Evolutionary conservation across 805 yeast genomes (phyloP), one percentile per base, ranked within the genome.

Genomic region (Candida insectorum): DNA sequence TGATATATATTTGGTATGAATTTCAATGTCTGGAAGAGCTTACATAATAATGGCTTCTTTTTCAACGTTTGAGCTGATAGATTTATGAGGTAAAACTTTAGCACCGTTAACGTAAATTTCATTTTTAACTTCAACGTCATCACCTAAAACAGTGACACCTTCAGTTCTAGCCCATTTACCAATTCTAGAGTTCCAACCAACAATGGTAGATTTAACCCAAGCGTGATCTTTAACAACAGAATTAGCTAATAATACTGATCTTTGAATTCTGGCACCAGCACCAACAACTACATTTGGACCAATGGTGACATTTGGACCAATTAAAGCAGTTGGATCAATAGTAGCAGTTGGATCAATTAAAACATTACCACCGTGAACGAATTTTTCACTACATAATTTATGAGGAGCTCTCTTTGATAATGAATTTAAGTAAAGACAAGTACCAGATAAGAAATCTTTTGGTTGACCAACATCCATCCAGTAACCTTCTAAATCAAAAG

Each of bases 401-500:
- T 75, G 75, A 45, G 96, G 85, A 50, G 69, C 60, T 69, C 81
- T 86, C 79, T 84, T 84, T 53, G 91, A 65, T 58, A 88, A 71
- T 36, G 97, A 82, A 62, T 84, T 75, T 65, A 93, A 76, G 77
- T 89, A 93, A 47, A 91, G 73, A 52, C 88, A 80, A 55, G 97
- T 86, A 66, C 99, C 99, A 40, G 96, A 81, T 48, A 93, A 71
- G 81, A 88, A 93, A 71, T 93, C 99, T 79, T 91, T 93, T 77
- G 99, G 99, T 76, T 93, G 99, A 68, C 99, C 99, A 51, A 93
- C 97, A 68, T 93, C 99, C 98, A 93, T 93, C 99, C 99, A 93
- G 85, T 81, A 93, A 49, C 98, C 97, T 75, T 93, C 97, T 59
- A 93, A 79, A 68, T 93, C 99, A 58, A 85, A 93, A 35, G 97